Evolutionary conservation across 108 stramenopile genomes (phyloP).

Genomic region (Skeletonema tropicum): DNA sequence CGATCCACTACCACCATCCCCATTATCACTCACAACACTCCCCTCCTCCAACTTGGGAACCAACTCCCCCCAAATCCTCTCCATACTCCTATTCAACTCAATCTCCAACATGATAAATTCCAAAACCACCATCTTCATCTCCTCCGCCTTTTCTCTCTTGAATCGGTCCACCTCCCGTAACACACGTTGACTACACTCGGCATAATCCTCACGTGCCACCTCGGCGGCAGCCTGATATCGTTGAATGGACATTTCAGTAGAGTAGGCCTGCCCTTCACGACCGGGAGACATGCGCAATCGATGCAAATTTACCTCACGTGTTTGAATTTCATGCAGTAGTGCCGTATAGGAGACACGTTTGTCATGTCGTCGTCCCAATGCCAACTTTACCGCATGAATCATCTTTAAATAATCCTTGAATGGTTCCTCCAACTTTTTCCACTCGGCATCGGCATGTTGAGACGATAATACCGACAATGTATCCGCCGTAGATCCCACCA

Average conservation of each 20-base stretch:
- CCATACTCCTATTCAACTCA: constrained; percentile 93
- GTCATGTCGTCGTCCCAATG: constrained; percentile 89
- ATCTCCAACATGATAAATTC: constrained; percentile 94
- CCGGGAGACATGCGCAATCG: constrained; percentile 79
- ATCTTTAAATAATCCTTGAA: constrained; percentile 94
- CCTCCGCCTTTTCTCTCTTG: constrained; percentile 94
- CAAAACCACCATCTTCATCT: constrained; percentile 91
- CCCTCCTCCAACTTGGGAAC: constrained; percentile 85
- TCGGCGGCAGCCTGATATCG: constrained; percentile 79
- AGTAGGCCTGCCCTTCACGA: constrained; percentile 83
- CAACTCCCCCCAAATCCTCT: constrained; percentile 89
- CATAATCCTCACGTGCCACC: constrained; percentile 84
- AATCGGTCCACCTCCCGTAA: constrained; percentile 96
- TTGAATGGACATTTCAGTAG: constrained; percentile 82
- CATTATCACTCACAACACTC: background rate
- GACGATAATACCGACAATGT: constrained; percentile 71
- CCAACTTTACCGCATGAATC: constrained; percentile 93
- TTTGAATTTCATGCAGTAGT: constrained; percentile 74
- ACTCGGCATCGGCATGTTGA: constrained; percentile 89
- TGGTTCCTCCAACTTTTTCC: constrained; percentile 89
- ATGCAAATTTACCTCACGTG: constrained; percentile 61
- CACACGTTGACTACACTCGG: constrained; percentile 84
- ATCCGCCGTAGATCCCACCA: constrained; percentile 90
- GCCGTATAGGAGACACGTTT: constrained; percentile 86
- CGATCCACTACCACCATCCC: background rate